phyloP scores from a whole-genome alignment of 2,329 filamentous ascomycete species.

The Xylariaceae sp. region DNA sequence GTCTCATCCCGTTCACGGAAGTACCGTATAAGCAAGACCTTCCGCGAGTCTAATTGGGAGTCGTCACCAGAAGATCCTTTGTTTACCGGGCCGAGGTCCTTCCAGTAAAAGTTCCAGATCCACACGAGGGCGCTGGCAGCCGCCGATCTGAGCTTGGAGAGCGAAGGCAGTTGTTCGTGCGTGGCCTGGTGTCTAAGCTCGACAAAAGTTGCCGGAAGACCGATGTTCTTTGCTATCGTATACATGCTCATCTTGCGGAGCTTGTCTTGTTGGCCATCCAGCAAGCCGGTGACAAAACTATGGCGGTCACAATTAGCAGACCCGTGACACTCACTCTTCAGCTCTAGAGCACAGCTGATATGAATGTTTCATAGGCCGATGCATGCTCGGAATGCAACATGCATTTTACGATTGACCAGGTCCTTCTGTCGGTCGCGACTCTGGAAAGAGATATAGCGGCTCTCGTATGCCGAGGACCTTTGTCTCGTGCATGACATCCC shows the following conservation, averaged over 20 bases:
- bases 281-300: constrained; percentile 74
- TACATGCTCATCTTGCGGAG: constrained; percentile 68
- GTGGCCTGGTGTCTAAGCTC: constrained; percentile 86
- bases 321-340: constrained; percentile 9
- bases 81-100: constrained; percentile 34
- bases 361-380: neutral
- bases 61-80: constrained; percentile 3
- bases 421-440: neutral
- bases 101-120: constrained; percentile 91
- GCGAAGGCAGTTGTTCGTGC: constrained; percentile 76
- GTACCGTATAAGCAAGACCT: constrained; percentile 35
- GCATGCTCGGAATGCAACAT: constrained; percentile 7
- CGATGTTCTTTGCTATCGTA: constrained; percentile 60
- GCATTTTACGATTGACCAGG: neutral
- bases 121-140: constrained; percentile 67
- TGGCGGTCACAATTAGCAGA: constrained; percentile 7
- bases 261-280: constrained; percentile 67
- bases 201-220: constrained; percentile 72
- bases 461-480: neutral
- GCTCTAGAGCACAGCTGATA: constrained; percentile 3
- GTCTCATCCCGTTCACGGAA: constrained; percentile 29
- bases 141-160: constrained; percentile 65
- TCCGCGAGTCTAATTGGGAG: constrained; percentile 24
- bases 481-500: neutral
- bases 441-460: neutral